phyloP scores from a whole-genome alignment of 495 filamentous ascomycete species.

The Aspergillus wentii region DNA sequence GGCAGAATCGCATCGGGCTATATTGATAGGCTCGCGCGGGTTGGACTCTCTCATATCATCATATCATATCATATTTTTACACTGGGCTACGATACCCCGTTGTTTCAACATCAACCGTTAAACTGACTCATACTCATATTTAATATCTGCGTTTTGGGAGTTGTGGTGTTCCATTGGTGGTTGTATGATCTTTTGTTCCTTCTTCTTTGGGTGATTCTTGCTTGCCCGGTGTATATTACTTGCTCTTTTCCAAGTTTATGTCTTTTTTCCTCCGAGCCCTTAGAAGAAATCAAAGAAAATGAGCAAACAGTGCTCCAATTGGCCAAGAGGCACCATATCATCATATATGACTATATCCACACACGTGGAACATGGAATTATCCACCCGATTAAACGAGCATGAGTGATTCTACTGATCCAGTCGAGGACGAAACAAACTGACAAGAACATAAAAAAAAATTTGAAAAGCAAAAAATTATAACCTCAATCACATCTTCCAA shows the following conservation, averaged over 20 bases:
- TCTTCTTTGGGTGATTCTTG: not conserved
- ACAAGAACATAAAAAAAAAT: not conserved
- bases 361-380: too few species aligned
- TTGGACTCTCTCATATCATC: too few species aligned
- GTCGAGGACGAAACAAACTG: not conserved
- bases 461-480: too few species aligned
- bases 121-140: not conserved
- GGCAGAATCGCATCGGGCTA: constrained; percentile 75
- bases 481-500: constrained; percentile 3
- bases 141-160: not conserved
- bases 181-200: not conserved
- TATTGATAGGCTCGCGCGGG: constrained; percentile 58
- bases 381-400: too few species aligned
- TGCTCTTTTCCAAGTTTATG: not conserved
- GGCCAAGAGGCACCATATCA: too few species aligned
- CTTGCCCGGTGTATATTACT: constrained; percentile 5
- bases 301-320: too few species aligned
- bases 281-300: constrained; percentile 6
- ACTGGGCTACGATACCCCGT: constrained; percentile 17
- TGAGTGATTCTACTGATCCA: constrained; percentile 2
- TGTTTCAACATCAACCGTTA: constrained; percentile 1
- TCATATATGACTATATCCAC: too few species aligned
- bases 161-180: not conserved
- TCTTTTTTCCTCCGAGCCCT: too few species aligned
- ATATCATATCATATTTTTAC: too few species aligned